Base-by-base conservation (phyloP, 2,329 filamentous ascomycete genomes). In the Botrytis byssoidea region DNA sequence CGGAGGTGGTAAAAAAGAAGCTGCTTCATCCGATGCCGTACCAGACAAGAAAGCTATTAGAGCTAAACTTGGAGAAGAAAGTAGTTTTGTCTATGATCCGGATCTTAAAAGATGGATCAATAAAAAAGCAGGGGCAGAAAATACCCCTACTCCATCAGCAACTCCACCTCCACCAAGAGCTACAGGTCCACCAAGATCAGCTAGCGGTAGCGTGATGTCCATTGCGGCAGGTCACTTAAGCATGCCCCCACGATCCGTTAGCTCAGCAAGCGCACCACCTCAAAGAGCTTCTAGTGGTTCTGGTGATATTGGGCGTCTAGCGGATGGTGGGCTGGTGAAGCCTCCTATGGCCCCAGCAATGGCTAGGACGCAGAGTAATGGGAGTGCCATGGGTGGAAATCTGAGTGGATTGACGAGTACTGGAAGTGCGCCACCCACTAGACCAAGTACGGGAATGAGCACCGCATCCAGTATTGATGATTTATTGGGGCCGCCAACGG, bases 101-200 rank as follows among this genome's bases (percentile, higher is more conserved):
- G 93, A 98, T n/a, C 88, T 97, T 70, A 97, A 97, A 85, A 94
- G 96, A 81, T 99, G 97, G 97, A 87, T 99, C 81, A 98, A 99
- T 85, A 98, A 98, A 86, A 98, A 97, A 81, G 89, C 90, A 18
- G 85, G 85, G 22, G 88, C 89, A 12, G 91, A 92, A 72, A 88
- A 88, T 61, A 84, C 84, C 14, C 85, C 87, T 40, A 85, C 88
- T 4, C 88, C 89, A 76, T 85, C 87, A 65, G 90, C 90, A 1
- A 90, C 94, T 0, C 93, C 95, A 1, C 95, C 96, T 1, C 95
- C 94, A 7, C 95, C 95, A 0, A 90, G 88, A 77, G 46, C 70
- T 18, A 84, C 85, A 5, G 84, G 82, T 72, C 86, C 84, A 75
- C 86, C 82, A 73, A 70, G 80, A 84, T 77, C 77, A 51, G 73